Evolutionary conservation across 2,329 filamentous ascomycete species (phyloP).

Genomic region (Teratosphaeriaceae sp.): DNA sequence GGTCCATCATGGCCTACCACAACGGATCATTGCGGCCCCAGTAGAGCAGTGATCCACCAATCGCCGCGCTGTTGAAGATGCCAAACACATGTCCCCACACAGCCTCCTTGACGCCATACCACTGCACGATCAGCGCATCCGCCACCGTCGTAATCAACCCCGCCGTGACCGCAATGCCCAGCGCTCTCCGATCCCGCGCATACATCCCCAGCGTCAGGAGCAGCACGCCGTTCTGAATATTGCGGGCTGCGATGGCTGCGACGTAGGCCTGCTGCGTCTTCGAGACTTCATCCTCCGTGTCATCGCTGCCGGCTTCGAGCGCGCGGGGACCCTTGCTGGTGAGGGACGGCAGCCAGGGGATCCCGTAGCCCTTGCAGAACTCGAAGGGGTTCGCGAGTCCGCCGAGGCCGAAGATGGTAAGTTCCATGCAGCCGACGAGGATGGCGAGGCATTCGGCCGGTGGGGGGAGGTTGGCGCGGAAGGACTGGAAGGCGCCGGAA

Average conservation of each 20-base stretch:
- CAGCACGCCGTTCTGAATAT: constrained; percentile 26
- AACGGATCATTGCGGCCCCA: constrained; percentile 20
- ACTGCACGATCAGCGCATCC: constrained; percentile 25
- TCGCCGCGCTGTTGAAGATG: constrained; percentile 19
- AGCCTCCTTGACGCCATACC: constrained; percentile 21
- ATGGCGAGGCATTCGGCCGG: constrained; percentile 31
- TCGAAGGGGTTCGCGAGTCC: constrained; percentile 28
- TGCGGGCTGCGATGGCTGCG: constrained; percentile 24
- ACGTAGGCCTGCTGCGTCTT: constrained; percentile 22
- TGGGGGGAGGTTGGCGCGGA: constrained; percentile 25
- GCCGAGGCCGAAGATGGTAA: constrained; percentile 28
- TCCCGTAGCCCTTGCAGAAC: constrained; percentile 29
- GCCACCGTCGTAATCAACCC: constrained; percentile 24
- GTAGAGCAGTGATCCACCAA: constrained; percentile 25
- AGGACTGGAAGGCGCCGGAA: constrained; percentile 12
- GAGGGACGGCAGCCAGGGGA: not conserved
- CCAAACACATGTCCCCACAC: constrained; percentile 25
- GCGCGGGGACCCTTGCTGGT: no score
- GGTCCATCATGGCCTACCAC: no score
- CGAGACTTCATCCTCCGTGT: constrained; percentile 9
- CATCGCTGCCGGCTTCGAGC: constrained; percentile 10
- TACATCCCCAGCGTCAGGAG: constrained; percentile 26
- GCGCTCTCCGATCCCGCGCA: constrained; percentile 23
- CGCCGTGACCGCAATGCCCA: constrained; percentile 23
- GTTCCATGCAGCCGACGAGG: constrained; percentile 27